phyloP scores from a whole-genome alignment of 495 filamentous ascomycete genomes.

The Neurospora cerealis region DNA sequence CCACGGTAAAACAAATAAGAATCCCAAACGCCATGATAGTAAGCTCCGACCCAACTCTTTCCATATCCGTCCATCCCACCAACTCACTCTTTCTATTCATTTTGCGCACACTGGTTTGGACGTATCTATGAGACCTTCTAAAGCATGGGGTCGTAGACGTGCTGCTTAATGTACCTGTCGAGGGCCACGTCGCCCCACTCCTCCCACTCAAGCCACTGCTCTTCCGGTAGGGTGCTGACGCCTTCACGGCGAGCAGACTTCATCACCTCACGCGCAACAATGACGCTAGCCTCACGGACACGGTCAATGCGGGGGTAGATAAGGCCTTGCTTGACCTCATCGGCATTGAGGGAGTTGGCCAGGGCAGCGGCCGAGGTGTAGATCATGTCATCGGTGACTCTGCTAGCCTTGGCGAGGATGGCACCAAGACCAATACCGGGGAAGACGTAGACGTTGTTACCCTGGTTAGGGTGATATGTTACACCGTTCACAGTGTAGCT shows the following conservation, averaged over 20 bases:
- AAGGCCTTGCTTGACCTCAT: slow-evolving; percentile 70
- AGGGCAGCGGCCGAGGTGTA: slow-evolving; percentile 85
- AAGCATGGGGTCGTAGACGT: slow-evolving; percentile 64
- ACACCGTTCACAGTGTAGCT: slow-evolving; percentile 53
- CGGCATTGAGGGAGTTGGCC: slow-evolving; percentile 62
- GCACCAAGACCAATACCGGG: slow-evolving; percentile 92
- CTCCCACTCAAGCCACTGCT: slow-evolving; percentile 76
- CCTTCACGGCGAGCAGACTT: slow-evolving; percentile 62
- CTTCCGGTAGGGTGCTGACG: slow-evolving; percentile 47
- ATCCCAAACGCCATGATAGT: neutral
- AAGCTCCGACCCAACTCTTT: neutral
- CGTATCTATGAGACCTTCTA: neutral
- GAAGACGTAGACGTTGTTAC: slow-evolving; percentile 89
- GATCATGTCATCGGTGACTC: slow-evolving; percentile 89
- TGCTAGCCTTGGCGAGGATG: slow-evolving; percentile 81
- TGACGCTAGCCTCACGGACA: slow-evolving; percentile 79
- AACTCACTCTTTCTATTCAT: neutral
- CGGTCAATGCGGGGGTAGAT: slow-evolving; percentile 92
- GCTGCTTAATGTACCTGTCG: slow-evolving; percentile 66
- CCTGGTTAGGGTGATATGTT: slow-evolving; percentile 83
- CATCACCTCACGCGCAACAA: slow-evolving; percentile 87
- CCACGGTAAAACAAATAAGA: neutral
- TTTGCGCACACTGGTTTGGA: neutral
- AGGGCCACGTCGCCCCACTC: slow-evolving; percentile 67
- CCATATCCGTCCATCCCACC: neutral